Evolutionary conservation across 129 eudicot genomes (phyloP).

Genomic region (Pseudognaphalium luteoalbum): DNA sequence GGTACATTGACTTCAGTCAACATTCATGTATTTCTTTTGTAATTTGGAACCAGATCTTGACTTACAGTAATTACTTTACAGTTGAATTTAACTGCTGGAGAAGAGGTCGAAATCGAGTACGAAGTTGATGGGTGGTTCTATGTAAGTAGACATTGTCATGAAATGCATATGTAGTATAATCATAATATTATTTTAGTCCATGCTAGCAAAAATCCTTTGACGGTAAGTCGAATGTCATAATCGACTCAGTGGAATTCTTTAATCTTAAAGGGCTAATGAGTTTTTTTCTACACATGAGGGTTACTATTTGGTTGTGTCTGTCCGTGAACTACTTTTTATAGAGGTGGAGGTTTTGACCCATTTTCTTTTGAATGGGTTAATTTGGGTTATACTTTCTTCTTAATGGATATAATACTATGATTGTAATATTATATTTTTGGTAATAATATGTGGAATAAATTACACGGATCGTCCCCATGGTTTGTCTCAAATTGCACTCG

Average conservation of each 20-base stretch:
- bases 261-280: not conserved
- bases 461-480: no score
- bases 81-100: slow-evolving; percentile 91
- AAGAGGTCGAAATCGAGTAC: slow-evolving; percentile 85
- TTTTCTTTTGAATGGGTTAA: not conserved
- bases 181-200: not conserved
- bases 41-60: not conserved
- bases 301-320: not conserved
- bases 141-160: slow-evolving; percentile 55
- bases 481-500: no score
- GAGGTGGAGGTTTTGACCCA: slow-evolving; percentile 4
- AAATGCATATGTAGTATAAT: not conserved
- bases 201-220: not conserved
- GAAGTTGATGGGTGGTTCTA: slow-evolving; percentile 99
- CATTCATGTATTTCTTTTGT: not conserved
- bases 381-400: not conserved
- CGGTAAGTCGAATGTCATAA: not conserved
- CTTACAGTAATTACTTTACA: slow-evolving; percentile 29
- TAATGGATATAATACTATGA: no score
- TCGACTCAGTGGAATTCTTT: not conserved
- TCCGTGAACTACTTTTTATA: not conserved
- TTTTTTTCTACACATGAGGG: not conserved
- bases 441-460: not conserved
- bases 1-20: slow-evolving; percentile 41
- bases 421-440: no score